Base-by-base conservation (phyloP, 495 filamentous ascomycete species). In the Evernia prunastri region DNA sequence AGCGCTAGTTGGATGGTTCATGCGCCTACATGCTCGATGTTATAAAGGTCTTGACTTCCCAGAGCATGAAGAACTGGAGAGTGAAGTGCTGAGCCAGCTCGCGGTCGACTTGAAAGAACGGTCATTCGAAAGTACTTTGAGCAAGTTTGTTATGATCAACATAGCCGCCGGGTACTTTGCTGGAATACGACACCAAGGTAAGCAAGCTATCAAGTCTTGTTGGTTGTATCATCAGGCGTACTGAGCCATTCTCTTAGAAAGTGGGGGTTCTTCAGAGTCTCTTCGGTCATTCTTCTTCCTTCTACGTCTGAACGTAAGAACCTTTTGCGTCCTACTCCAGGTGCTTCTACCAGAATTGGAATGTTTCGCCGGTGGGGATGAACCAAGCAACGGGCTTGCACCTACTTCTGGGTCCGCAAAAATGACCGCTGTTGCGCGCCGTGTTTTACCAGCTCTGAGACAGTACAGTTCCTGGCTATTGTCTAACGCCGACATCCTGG, bases 131-230 rank as follows among this genome's bases (percentile, higher is more conserved):
- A 82, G 80, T 29, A 84, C 82, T 7, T 72, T 96, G 35, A 82
- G 90, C 56, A 92, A 91, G 70, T 86, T 96, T 67, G 84, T 91
- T 54, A 78, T 97, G 37, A 85, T 90, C 63, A 97, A 95, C 68
- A 86, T 97, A 57, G 84, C 90, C 1, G 90, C 92, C 15, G 89
- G 95, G 70, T 85, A 84, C 64, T 82, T 87, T 67, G 86, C 90
- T 31, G 77, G 78, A 25, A 72, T 80, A 27, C 84, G 82, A 63
- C 80, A 88, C 53, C 76, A 76, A 71, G 78, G 89, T 90, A 80
- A 78, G 80, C 70, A 80, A 78, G 80, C 70, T 49, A 47, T 57
- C 66, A 35, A 37, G 37, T 59, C 35, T 25, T 49, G 17, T 45
- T 35, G 56, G 37, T 45, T 58, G 11, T 39, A 12, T 45, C 42